Evolutionary conservation across 2,329 filamentous ascomycete species (phyloP), one percentile per base, ranked within the genome.

Genomic region (Penicillium italicum): DNA sequence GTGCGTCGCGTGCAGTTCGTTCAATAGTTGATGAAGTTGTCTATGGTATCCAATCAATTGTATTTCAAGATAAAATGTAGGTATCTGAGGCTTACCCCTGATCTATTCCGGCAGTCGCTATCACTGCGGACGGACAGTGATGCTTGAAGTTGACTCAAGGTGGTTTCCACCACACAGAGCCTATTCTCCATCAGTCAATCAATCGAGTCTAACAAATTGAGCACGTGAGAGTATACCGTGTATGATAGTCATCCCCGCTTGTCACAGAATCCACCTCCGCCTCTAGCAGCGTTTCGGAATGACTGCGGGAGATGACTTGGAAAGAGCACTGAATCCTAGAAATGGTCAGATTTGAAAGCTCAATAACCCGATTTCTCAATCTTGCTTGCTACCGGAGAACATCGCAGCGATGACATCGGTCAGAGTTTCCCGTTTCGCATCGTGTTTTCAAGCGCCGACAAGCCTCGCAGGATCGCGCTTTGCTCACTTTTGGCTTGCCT

Each of bases 391-490:
- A 42, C 40, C 40, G 24, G 24, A 62, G 55, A 42, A 52, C 50
- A 24, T 53, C 50, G n/a, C 59, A 62, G 8, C 59, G 58, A 53
- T 62, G 59, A n/a, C 59, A 62, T 43, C 30, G 41, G 33, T 53
- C 47, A 18, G 44, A 47, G 10, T n/a, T 34, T 14, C 22, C 33
- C 10, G 31, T 9, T 34, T 47, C 44, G n/a, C 44, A 47, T 47
- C 44, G 44, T 20, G 44, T 47, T 47, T 47, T 47, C 31, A 47
- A 36, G 9, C 44, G 44, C 20, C 44, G 44, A 18, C 44, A 47
- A 26, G 44, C 44, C 20, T 36, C 44, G 16, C 44, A 47, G 31
- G 44, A 47, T 16, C 44, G 44, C 11, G 16, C 44, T 36, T 47
- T 47, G 44, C 44, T 47, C 14, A 4, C 12, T 12, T 34, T 47